These are phyloP conservation scores for Erodium texanum DNA, from an alignment of 441 rosid species.

Conservation along the genomic window DNA sequence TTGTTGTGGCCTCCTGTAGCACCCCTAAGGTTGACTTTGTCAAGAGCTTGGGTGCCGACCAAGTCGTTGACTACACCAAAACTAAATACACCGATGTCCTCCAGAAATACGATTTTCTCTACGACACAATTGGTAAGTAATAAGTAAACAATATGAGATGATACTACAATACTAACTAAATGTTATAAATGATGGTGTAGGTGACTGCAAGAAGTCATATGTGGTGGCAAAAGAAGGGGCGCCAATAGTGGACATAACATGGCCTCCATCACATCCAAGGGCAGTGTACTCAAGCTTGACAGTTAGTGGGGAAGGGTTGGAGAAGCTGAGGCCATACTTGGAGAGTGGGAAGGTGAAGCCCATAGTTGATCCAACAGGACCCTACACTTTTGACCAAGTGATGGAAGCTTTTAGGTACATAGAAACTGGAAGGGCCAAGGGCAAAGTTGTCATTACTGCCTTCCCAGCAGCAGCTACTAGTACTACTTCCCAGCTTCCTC, in stretches of 20 bases:
- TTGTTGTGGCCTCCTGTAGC: conserved; percentile 35
- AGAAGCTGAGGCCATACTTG: conserved; percentile 25
- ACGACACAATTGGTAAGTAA: conserved; percentile 41
- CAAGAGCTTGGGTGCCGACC: conserved; percentile 30
- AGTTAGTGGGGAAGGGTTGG: conserved; percentile 29
- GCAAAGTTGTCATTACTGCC: conserved; percentile 33
- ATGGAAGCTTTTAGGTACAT: conserved; percentile 34
- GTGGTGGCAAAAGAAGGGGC: conserved; percentile 37
- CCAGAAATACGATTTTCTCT: conserved; percentile 34
- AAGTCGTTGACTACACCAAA: conserved; percentile 32
- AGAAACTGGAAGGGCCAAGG: conserved; percentile 38
- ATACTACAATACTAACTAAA: too few species aligned
- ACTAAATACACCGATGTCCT: conserved; percentile 23
- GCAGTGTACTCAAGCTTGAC: conserved; percentile 40
- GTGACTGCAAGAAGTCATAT: conserved; percentile 32
- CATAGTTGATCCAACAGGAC: conserved; percentile 33
- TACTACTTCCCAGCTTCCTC: conserved; percentile 2
- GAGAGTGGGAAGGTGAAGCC: conserved; percentile 36
- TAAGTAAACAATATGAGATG: too few species aligned
- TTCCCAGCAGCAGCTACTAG: conserved; percentile 11
- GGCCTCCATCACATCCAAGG: conserved; percentile 37
- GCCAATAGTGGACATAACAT: conserved; percentile 37
- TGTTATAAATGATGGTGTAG: conserved; percentile 1
- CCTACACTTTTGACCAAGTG: conserved; percentile 30
- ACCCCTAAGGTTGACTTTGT: conserved; percentile 35